phyloP scores from a whole-genome alignment of 306 rosid genomes.

The Arachis hypogaea region DNA sequence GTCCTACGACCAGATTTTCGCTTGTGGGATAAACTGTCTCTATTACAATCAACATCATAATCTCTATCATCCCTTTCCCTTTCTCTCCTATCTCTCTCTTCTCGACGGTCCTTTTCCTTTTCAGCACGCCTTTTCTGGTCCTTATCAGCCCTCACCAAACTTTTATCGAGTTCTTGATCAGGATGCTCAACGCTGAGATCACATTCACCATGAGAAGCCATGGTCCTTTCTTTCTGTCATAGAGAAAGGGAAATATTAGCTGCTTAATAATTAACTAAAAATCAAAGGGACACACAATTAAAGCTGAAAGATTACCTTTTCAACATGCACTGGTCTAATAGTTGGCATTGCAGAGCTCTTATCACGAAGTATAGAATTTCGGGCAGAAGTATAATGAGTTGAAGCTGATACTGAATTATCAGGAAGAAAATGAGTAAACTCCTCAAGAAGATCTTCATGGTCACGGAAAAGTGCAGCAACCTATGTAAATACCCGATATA shows the following conservation, averaged over 20 bases:
- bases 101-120: constrained; percentile 83
- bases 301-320: constrained; percentile 60
- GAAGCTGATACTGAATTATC: constrained; percentile 74
- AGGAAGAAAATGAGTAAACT: constrained; percentile 93
- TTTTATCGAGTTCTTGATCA: constrained; percentile 77
- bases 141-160: constrained; percentile 67
- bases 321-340: constrained; percentile 67
- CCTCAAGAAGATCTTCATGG: constrained; percentile 81
- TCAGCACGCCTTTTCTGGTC: constrained; percentile 77
- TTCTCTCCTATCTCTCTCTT: constrained; percentile 70
- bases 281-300: constrained; percentile 18
- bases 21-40: constrained; percentile 66
- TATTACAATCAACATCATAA: constrained; percentile 69
- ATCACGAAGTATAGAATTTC: constrained; percentile 73
- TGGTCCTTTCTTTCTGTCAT: constrained; percentile 72
- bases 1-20: constrained; percentile 61
- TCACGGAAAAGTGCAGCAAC: constrained; percentile 84
- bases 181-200: constrained; percentile 80
- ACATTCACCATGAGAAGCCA: constrained; percentile 63
- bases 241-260: constrained; percentile 38
- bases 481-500: constrained; percentile 54
- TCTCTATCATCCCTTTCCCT: constrained; percentile 70
- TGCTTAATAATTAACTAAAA: constrained; percentile 39
- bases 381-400: constrained; percentile 56
- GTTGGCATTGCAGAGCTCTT: constrained; percentile 76